These are phyloP conservation scores for Prunella vulgaris DNA, from an alignment of 257 asterid species.

Conservation along the genomic window DNA sequence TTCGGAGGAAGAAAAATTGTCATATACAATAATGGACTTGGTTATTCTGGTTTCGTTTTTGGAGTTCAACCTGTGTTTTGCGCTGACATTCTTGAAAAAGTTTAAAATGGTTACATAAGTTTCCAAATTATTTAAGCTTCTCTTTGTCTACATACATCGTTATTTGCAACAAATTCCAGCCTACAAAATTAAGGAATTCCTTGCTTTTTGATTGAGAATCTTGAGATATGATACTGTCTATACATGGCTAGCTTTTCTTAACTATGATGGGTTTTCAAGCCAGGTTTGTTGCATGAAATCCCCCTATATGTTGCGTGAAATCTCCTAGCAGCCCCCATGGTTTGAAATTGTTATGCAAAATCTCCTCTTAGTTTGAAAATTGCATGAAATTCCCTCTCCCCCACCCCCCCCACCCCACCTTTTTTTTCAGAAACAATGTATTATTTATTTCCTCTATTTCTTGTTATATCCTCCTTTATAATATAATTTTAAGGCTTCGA, in stretches of 20 bases:
- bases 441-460: no score
- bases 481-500: no score
- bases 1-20: background rate
- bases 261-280: no score
- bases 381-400: no score
- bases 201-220: background rate
- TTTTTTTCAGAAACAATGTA: no score
- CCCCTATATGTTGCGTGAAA: no score
- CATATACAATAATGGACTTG: background rate
- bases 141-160: background rate
- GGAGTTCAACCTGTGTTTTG: background rate
- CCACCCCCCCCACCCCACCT: no score
- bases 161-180: background rate
- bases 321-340: no score
- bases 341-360: no score
- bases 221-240: background rate
- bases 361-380: no score
- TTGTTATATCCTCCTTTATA: no score
- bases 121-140: background rate
- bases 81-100: background rate
- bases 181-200: background rate
- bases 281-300: no score
- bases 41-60: background rate
- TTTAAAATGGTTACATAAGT: background rate
- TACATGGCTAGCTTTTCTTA: background rate